Conservation (phyloP, 345 rosid genomes). For the Noccaea bulbosa region DNA sequence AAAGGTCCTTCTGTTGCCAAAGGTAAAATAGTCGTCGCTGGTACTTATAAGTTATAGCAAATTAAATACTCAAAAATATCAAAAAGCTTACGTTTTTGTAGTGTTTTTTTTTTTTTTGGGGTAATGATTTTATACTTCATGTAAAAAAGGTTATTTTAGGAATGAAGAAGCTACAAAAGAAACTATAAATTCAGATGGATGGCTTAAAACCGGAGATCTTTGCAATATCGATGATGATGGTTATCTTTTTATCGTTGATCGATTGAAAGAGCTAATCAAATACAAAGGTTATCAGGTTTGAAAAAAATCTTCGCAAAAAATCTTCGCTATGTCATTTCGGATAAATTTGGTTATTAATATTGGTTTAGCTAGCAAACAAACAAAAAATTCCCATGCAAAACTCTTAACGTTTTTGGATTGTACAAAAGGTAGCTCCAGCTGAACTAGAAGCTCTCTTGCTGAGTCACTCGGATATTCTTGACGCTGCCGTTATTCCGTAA, state of each 20-base stretch:
- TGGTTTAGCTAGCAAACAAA: too few species aligned
- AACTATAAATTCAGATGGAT: neutral
- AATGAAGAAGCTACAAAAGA: slow-evolving; percentile 10
- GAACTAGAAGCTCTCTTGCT: slow-evolving; percentile 79
- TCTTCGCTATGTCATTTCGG: too few species aligned
- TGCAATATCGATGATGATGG: slow-evolving; percentile 15
- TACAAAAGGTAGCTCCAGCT: slow-evolving; percentile 56
- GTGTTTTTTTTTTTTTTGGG: too few species aligned
- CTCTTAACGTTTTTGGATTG: too few species aligned
- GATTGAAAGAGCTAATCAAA: slow-evolving; percentile 21
- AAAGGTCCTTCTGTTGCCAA: slow-evolving; percentile 13
- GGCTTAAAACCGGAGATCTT: slow-evolving; percentile 25
- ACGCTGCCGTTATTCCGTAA: slow-evolving; percentile 83
- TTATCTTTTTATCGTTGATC: slow-evolving; percentile 9
- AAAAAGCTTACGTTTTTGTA: too few species aligned
- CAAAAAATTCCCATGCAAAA: too few species aligned
- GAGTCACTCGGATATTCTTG: slow-evolving; percentile 61
- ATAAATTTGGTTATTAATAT: too few species aligned
- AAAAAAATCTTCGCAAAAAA: too few species aligned
- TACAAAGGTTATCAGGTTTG: slow-evolving; percentile 26
- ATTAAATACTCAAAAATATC: too few species aligned
- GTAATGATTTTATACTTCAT: too few species aligned
- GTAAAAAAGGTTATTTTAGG: slow-evolving; percentile 9
- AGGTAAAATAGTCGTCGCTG: neutral
- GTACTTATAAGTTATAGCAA: too few species aligned